phyloP scores from a whole-genome alignment of 2,329 filamentous ascomycete genomes.

The Polytolypa hystricis region DNA sequence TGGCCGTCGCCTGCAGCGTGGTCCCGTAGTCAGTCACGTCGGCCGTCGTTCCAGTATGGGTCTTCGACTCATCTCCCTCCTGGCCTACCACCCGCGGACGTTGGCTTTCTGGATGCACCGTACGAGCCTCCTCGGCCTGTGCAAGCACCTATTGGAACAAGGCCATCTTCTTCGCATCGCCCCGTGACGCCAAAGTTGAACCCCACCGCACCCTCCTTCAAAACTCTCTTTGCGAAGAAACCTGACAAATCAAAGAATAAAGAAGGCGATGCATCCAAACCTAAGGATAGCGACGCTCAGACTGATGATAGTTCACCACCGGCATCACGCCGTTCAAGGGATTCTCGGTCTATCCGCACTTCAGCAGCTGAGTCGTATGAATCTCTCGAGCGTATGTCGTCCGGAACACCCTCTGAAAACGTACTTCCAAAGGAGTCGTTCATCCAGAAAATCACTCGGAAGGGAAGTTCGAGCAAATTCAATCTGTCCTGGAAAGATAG shows the following conservation, averaged over 20 bases:
- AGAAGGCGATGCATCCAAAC: slow-evolving; percentile 17
- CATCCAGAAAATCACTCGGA: slow-evolving; percentile 41
- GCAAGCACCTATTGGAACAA: slow-evolving; percentile 67
- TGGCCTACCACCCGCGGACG: slow-evolving; percentile 41
- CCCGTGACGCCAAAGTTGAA: slow-evolving; percentile 57
- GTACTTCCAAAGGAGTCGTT: slow-evolving; percentile 37
- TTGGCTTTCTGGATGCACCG: slow-evolving; percentile 36
- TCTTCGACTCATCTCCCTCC: slow-evolving; percentile 54
- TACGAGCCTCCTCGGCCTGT: slow-evolving; percentile 42
- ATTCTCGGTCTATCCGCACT: slow-evolving; percentile 34
- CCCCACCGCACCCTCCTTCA: slow-evolving; percentile 81
- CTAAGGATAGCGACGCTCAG: slow-evolving; percentile 19
- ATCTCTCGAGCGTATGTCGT: slow-evolving; percentile 36
- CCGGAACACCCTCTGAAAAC: slow-evolving; percentile 31
- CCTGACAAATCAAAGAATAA: slow-evolving; percentile 27
- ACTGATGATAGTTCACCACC: slow-evolving; percentile 32
- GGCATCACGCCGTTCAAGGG: slow-evolving; percentile 33
- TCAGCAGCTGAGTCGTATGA: slow-evolving; percentile 38
- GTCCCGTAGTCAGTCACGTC: slow-evolving; percentile 66
- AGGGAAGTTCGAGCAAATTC: slow-evolving; percentile 41
- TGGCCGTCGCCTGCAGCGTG: slow-evolving; percentile 49
- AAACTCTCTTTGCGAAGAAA: slow-evolving; percentile 52
- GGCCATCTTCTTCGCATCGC: slow-evolving; percentile 50
- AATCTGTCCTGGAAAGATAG: slow-evolving; percentile 42
- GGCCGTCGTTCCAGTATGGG: slow-evolving; percentile 68